Base-by-base conservation (phyloP, 2,329 filamentous ascomycete genomes). In the Pezicula radicicola region DNA sequence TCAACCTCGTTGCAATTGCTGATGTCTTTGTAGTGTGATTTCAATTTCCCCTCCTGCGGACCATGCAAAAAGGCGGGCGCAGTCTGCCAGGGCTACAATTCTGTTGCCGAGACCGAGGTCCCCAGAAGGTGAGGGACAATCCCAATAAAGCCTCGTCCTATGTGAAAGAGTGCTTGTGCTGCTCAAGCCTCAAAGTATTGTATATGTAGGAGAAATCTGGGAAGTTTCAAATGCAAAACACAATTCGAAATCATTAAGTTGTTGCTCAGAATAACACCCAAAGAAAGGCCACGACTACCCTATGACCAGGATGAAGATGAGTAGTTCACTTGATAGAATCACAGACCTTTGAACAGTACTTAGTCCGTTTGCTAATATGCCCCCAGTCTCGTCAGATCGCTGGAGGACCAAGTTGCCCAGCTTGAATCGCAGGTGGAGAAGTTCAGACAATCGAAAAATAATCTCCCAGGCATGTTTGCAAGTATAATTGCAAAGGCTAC, bases 51-150 rank as follows among this genome's bases (percentile, higher is more conserved):
- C 16, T n/a, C 47, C n/a, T 49, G 36, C 25, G 21, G 36, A 13
- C 47, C 47, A 27, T 49, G 47, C n/a, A 41, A 42, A 36, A 49
- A 49, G 30, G 47, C 47, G 7, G 47, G 36, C 10, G 9, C 39
- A 9, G n/a, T 42, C 9, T 49, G 47, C 35, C 30, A 36, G 45
- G 45, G 45, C 16, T 49, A 42, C 27, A 41, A 49, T 33, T 40
- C 30, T 25, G 13, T 30, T 25, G 13, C 36, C 27, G 47, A 30
- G 13, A 42, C 37, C 41, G 37, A 41, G 41, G 21, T 33, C 41
- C 21, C 47, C 47, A 28, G 36, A 41, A 41, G 40, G 47, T 42
- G 16, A 41, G 18, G 30, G 30, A 33, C 30, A 13, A 10, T 33
- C 30, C 30, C 30, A 33, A 10, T 33, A 42, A 25, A 16, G 21